Evolutionary conservation across 2,329 filamentous ascomycete genomes (phyloP), one percentile per base, ranked within the genome.

Genomic region (Helicocarpus griseus): DNA sequence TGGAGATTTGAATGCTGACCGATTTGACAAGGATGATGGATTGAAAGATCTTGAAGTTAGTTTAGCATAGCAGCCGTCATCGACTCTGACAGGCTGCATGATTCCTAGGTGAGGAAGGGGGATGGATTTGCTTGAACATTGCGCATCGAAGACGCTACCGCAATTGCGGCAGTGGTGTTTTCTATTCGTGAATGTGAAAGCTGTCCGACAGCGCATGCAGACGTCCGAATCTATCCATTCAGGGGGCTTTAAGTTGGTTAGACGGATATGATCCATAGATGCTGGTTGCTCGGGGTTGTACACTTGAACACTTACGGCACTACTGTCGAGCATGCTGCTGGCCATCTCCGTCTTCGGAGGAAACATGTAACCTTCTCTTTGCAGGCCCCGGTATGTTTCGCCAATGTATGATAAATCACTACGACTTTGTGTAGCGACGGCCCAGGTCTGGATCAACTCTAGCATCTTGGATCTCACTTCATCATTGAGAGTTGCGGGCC

Each of bases 111-210:
- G 93, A 13, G 93, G 91, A 14, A 98, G 75, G 4, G 93, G 85
- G 38, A 95, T 78, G 21, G 79, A 82, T 73, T 97, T 97, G 73
- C 82, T 85, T 13, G 91, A 97, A 65, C 93, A 98, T 61, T 93
- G 85, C 57, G 91, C 89, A 65, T 95, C 94, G 67, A 98, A 98
- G 62, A 95, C 93, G 69, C 93, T 95, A 48, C 93, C 93, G 64
- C 93, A 98, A 68, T 98, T 98, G 58, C 93, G 84, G 64, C 93
- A 98, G 68, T 98, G 93, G 66, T 98, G 93, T 67, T 97, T 98
- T 63, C 93, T 85, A 68, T 98, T 98, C 51, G 91, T 98, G 65
- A 98, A 96, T 45, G 89, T 96, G 63, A 98, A 98, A 17, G 89
- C 73, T 11, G 91, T 96, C 60, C 93, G 83, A 68, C 93, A 98